phyloP scores from a whole-genome alignment of 257 asterid genomes.

The Nicotiana sylvestris region DNA sequence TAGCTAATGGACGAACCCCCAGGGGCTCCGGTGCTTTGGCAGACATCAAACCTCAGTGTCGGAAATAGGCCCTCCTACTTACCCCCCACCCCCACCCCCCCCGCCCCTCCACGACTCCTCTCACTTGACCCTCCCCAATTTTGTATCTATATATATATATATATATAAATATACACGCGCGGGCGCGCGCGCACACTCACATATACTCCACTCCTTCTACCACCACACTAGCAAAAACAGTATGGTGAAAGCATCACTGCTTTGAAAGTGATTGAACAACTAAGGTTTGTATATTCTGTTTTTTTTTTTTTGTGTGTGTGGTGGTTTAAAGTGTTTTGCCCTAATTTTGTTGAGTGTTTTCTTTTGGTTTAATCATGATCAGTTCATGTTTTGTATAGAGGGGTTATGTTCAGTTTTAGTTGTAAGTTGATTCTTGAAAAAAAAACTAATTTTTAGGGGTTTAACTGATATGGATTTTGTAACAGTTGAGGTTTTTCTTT shows the following conservation, averaged over 20 bases:
- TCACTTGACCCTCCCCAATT: not conserved
- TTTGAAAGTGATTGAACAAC: not conserved
- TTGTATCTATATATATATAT: not conserved
- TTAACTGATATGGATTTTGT: not conserved
- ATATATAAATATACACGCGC: not conserved
- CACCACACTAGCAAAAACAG: not conserved
- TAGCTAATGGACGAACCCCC: conserved; percentile 30
- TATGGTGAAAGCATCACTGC: not conserved
- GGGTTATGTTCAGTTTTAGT: too few species aligned
- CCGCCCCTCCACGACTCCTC: too few species aligned
- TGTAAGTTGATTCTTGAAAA: not conserved
- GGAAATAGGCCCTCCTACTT: conserved; percentile 12
- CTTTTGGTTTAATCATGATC: not conserved
- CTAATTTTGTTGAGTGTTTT: not conserved
- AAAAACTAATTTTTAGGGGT: not conserved
- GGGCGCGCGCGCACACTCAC: not conserved
- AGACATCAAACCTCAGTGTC: conserved; percentile 26
- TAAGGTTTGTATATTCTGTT: not conserved
- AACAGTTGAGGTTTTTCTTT: not conserved
- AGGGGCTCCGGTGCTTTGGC: conserved; percentile 44
- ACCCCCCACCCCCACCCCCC: conserved; percentile 3
- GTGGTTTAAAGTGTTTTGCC: not conserved
- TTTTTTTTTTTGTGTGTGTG: not conserved
- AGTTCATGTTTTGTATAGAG: not conserved
- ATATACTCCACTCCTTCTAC: not conserved